phyloP scores from a whole-genome alignment of 2,329 filamentous ascomycete species.

The Neofusicoccum sp. region DNA sequence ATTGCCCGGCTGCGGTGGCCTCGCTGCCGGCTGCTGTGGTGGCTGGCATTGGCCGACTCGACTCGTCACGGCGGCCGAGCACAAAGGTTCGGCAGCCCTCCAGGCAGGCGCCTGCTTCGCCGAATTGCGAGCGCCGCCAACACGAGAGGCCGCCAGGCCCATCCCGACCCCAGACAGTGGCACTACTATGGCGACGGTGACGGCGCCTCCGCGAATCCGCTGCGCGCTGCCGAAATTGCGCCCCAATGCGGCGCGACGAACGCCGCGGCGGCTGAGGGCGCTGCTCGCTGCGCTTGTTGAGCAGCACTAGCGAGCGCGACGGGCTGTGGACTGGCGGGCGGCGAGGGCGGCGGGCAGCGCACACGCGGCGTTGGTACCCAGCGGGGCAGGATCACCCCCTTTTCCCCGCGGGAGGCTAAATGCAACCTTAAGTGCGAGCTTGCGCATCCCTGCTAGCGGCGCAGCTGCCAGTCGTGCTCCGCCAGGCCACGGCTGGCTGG shows the following conservation, averaged over 20 bases:
- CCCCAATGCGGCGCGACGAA: background rate
- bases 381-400: slow-evolving; percentile 2
- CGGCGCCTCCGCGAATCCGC: background rate
- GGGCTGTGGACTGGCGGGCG: background rate
- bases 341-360: background rate
- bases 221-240: background rate
- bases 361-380: background rate
- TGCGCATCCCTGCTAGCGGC: slow-evolving; percentile 3
- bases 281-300: background rate
- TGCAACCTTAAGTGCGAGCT: slow-evolving; percentile 10
- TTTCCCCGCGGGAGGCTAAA: slow-evolving; percentile 15
- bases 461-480: background rate
- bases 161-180: slow-evolving; percentile 2
- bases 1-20: background rate
- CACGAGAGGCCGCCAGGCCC: background rate
- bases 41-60: background rate
- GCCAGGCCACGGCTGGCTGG: slow-evolving; percentile 7
- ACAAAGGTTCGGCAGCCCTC: background rate
- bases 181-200: background rate
- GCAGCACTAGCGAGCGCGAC: too few relatives aligned
- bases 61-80: background rate
- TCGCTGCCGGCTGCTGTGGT: background rate
- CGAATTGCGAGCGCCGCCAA: background rate
- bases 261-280: background rate
- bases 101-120: background rate